phyloP scores from a whole-genome alignment of 1,139 yeast species.

The Taphrina sp. region DNA sequence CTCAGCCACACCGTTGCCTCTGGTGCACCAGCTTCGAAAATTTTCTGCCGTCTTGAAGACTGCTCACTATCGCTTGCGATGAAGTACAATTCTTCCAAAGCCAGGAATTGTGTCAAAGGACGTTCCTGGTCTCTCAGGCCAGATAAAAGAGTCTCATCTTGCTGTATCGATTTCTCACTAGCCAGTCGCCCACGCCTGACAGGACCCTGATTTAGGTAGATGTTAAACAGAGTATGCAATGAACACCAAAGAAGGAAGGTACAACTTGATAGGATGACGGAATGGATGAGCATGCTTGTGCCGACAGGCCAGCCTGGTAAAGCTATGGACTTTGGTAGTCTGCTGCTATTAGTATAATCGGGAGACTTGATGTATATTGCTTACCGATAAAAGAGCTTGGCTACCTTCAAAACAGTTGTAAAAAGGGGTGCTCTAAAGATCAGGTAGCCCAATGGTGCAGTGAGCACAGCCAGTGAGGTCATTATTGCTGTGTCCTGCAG shows the following conservation, averaged over 20 bases:
- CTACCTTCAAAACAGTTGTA: neutral
- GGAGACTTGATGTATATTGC: no score
- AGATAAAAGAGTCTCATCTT: conserved; percentile 13
- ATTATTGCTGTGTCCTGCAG: neutral
- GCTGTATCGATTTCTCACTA: conserved; percentile 16
- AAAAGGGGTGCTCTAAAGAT: neutral
- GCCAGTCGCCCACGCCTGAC: conserved; percentile 1
- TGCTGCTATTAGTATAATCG: no score
- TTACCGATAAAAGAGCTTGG: neutral
- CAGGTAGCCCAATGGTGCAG: neutral
- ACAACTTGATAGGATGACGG: neutral
- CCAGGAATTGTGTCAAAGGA: conserved; percentile 10
- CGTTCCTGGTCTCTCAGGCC: neutral
- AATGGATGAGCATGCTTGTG: neutral
- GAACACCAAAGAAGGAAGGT: conserved; percentile 7
- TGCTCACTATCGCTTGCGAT: neutral
- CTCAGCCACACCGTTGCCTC: conserved; percentile 20
- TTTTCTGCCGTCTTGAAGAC: neutral
- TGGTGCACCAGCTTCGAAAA: conserved; percentile 23
- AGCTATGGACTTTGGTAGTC: conserved; percentile 6
- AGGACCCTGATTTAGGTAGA: conserved; percentile 21
- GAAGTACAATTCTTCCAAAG: conserved; percentile 13
- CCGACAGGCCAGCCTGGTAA: conserved; percentile 19
- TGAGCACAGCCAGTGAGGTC: neutral
- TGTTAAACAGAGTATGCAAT: conserved; percentile 14